Conservation (phyloP, 495 filamentous ascomycete species). For the Xylaria scruposa region DNA sequence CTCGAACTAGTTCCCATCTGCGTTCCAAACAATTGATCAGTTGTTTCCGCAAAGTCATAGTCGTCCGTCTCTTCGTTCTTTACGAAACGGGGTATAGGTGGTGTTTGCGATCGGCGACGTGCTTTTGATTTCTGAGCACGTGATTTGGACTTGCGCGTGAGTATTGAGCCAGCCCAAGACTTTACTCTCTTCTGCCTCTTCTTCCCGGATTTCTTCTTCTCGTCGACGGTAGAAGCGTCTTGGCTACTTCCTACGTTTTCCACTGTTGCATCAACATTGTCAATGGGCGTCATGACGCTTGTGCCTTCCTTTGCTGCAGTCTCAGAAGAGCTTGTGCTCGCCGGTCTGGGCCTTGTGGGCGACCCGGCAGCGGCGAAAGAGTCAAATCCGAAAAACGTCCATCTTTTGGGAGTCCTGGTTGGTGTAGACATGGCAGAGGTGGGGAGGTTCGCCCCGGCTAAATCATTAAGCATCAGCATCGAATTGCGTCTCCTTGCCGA, state of each 20-base stretch:
- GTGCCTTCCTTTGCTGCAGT: constrained; percentile 36
- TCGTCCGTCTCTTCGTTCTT: constrained; percentile 33
- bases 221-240: constrained; percentile 15
- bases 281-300: constrained; percentile 21
- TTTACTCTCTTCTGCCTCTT: constrained; percentile 83
- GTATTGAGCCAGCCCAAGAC: constrained; percentile 78
- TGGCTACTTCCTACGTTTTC: constrained; percentile 1
- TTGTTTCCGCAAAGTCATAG: constrained; percentile 28
- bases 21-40: constrained; percentile 36
- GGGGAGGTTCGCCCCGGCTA: constrained; percentile 39
- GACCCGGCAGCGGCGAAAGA: constrained; percentile 47
- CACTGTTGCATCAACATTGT: constrained; percentile 21
- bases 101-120: constrained; percentile 47
- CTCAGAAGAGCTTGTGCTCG: constrained; percentile 48
- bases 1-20: constrained; percentile 12
- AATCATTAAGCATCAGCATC: constrained; percentile 52
- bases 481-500: constrained; percentile 56
- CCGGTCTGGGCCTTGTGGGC: constrained; percentile 47
- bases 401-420: constrained; percentile 55
- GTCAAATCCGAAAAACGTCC: constrained; percentile 63
- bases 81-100: constrained; percentile 40
- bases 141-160: constrained; percentile 68
- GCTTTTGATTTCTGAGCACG: constrained; percentile 50
- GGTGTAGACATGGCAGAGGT: constrained; percentile 51
- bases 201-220: constrained; percentile 55